Base-by-base conservation (phyloP, 345 rosid species). In the Crucihimalaya himalaica region DNA sequence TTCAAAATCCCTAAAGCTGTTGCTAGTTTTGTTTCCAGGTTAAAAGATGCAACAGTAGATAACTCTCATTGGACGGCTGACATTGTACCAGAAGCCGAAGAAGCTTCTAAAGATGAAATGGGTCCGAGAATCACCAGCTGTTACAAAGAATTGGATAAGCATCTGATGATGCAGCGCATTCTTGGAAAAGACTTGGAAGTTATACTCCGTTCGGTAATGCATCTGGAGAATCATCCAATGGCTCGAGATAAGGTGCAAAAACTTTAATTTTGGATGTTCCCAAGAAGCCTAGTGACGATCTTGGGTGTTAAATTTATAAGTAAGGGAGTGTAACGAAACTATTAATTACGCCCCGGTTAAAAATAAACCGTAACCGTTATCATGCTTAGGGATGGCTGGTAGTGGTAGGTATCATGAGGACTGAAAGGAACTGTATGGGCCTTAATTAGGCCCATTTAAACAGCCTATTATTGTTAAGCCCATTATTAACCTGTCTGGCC, bases 181-280 rank as follows among this genome's bases (percentile, higher is more conserved):
- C 55, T 67, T 32, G 55, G 18, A 40, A 50, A 60, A 52, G 79
- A 75, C 56, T 68, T 60, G 51, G 63, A 59, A 29, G 4, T 12
- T 42, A 50, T 75, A 55, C 20, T 68, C 43, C 74, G 69, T 16
- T 43, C 64, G 3, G 42, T 76, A 10, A 25, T 46, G 50, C 70
- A 68, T 62, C 32, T 76, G 19, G 65, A 63, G 66, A 76, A 52
- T 46, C 64, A 70, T 47, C 79, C 64, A 53, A 21, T 69, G 58
- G 43, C 58, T 55, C 43, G 46, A 20, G 25, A n/a, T n/a, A n/a
- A n/a, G n/a, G n/a, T n/a, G n/a, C n/a, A n/a, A n/a, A n/a, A n/a
- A n/a, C n/a, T n/a, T n/a, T n/a, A n/a, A n/a, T n/a, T n/a, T n/a
- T n/a, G n/a, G n/a, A n/a, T n/a, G n/a, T n/a, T n/a, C n/a, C n/a